A percentile compares a stretch with the other conserved stretches of the same genome.
Evolutionary conservation across 2,329 filamentous ascomycete species (phyloP).

Genomic region (Stachybotrys echinatus): DNA sequence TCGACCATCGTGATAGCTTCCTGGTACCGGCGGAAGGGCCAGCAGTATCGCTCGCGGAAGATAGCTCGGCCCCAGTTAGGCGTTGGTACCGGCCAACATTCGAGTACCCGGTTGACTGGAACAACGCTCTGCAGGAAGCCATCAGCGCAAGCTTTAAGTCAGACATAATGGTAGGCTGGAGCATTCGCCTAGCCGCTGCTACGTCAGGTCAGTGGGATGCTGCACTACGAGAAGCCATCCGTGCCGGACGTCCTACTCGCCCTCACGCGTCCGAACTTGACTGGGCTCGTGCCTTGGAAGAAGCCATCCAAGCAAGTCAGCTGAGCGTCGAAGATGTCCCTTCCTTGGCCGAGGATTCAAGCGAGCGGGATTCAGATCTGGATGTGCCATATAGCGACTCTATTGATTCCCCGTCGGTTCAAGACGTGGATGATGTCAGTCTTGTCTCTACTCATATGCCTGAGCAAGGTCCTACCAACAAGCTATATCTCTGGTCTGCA

Average conservation of each 20-base stretch:
- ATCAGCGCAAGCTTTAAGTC: conserved; percentile 7
- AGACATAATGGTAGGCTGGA: neutral
- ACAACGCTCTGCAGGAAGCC: conserved; percentile 9
- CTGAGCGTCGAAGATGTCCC: neutral
- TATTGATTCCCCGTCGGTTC: neutral
- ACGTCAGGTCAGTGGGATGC: conserved; percentile 28
- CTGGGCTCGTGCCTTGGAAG: neutral
- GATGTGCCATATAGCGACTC: neutral
- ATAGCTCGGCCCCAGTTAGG: neutral
- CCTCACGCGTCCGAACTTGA: conserved; percentile 7
- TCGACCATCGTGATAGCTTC: neutral
- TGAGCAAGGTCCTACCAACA: neutral
- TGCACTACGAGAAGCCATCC: conserved; percentile 26
- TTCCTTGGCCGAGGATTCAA: neutral
- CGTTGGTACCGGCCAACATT: conserved; percentile 7
- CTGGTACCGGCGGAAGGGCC: neutral
- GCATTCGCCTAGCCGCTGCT: conserved; percentile 13
- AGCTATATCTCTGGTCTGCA: neutral
- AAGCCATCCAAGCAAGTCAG: neutral
- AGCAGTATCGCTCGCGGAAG: neutral
- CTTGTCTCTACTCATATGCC: neutral
- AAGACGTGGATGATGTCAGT: neutral
- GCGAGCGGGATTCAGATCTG: neutral
- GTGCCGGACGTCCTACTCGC: conserved; percentile 4
- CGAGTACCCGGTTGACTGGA: conserved; percentile 6